Conservation (phyloP, 148 eudicot species). For the Fagopyrum tataricum region DNA sequence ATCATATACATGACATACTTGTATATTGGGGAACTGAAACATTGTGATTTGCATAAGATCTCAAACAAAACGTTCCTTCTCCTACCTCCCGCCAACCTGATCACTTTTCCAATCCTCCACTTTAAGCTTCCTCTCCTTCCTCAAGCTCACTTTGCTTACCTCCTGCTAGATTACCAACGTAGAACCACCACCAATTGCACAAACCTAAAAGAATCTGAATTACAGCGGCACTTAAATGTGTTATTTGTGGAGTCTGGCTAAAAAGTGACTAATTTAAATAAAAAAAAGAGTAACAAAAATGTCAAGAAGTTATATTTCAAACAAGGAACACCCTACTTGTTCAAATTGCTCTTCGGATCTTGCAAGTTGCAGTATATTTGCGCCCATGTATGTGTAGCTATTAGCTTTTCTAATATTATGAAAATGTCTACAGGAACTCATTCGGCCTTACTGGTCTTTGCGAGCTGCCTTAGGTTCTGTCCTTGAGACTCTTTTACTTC, state of each 20-base stretch:
- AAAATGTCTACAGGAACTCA: conserved; percentile 52
- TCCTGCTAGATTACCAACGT: not conserved
- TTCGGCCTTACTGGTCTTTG: conserved; percentile 92
- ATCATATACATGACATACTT: not conserved
- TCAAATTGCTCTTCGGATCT: not conserved
- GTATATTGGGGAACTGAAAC: not conserved
- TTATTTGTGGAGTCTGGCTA: not conserved
- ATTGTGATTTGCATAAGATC: not conserved
- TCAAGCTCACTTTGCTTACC: not conserved
- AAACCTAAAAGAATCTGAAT: not conserved
- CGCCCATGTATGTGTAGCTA: not conserved
- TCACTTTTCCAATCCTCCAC: not conserved
- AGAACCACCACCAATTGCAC: not conserved
- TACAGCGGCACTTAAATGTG: not conserved
- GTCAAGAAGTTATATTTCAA: not conserved
- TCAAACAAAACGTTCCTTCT: not conserved
- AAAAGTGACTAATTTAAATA: too few species aligned
- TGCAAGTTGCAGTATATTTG: not conserved
- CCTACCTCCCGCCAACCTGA: not conserved
- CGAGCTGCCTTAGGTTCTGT: conserved; percentile 87
- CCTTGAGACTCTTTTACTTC: conserved; percentile 72
- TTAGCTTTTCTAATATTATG: not conserved
- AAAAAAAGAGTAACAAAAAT: too few species aligned
- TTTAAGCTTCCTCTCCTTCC: not conserved
- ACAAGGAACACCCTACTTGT: not conserved